Conservation (phyloP, 2,329 filamentous ascomycete species). For the Rutstroemia sp. region DNA sequence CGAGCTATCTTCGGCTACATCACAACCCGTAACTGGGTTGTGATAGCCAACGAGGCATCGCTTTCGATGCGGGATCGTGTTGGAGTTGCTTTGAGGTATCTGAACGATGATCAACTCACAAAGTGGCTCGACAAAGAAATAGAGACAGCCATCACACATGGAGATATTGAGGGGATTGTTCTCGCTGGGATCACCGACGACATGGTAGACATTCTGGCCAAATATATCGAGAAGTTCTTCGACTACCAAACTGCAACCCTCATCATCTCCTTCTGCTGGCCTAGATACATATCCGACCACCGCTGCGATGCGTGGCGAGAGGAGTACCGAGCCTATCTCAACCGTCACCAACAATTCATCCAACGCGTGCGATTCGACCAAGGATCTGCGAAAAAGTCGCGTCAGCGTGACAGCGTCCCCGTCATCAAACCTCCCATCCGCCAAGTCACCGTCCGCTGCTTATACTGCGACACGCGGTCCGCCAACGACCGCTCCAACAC, state of each 20-base stretch:
- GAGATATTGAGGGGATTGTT: slow-evolving; percentile 70
- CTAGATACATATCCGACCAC: slow-evolving; percentile 69
- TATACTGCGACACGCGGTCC: slow-evolving; percentile 63
- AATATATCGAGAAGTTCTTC: slow-evolving; percentile 66
- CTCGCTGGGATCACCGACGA: slow-evolving; percentile 69
- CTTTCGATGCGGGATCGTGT: slow-evolving; percentile 69
- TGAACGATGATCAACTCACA: slow-evolving; percentile 53
- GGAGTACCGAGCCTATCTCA: slow-evolving; percentile 63
- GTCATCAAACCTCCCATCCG: slow-evolving; percentile 57
- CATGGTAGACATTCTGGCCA: slow-evolving; percentile 67
- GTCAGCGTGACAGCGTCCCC: slow-evolving; percentile 54
- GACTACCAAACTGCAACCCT: slow-evolving; percentile 76
- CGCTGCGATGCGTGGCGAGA: slow-evolving; percentile 69
- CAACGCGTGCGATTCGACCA: slow-evolving; percentile 72
- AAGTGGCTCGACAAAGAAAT: slow-evolving; percentile 63
- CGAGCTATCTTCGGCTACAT: slow-evolving; percentile 74
- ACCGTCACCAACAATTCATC: slow-evolving; percentile 66
- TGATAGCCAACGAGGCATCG: slow-evolving; percentile 64
- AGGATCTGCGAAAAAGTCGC: slow-evolving; percentile 62
- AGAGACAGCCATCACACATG: slow-evolving; percentile 50
- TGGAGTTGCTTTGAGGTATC: slow-evolving; percentile 62
- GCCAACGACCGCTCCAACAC: slow-evolving; percentile 32
- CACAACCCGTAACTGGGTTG: slow-evolving; percentile 67
- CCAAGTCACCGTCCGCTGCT: slow-evolving; percentile 68
- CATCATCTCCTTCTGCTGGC: slow-evolving; percentile 65